Percentiles rank a stretch among this genome's conserved stretches.
Evolutionary conservation across 257 asterid genomes (phyloP).

Genomic region (Jaltomata sinuosa): DNA sequence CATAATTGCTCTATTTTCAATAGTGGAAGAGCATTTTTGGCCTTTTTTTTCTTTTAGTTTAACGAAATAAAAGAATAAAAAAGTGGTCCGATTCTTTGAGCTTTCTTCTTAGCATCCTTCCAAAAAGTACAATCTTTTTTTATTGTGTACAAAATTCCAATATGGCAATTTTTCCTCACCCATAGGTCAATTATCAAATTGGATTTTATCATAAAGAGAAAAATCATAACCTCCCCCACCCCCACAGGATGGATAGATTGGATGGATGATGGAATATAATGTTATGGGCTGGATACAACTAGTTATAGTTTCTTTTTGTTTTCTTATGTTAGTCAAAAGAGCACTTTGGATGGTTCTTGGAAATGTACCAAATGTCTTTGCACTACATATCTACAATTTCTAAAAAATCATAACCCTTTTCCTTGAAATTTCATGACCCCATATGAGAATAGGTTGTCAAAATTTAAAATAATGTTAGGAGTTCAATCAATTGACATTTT

Average conservation of each 20-base stretch:
- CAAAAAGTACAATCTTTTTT: constrained; percentile 17
- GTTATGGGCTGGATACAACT: not conserved
- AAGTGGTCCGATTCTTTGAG: not conserved
- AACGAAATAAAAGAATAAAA: constrained; percentile 2
- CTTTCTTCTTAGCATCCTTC: constrained; percentile 11
- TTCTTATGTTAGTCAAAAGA: not conserved
- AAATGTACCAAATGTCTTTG: not conserved
- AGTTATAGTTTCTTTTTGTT: not conserved
- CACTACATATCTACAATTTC: not conserved
- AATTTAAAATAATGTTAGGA: not conserved
- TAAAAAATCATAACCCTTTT: not conserved
- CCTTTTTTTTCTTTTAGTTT: not conserved
- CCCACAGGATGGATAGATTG: not conserved
- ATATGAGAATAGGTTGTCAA: not conserved
- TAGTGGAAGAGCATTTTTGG: not conserved
- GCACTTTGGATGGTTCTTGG: constrained; percentile 16
- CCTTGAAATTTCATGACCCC: not conserved
- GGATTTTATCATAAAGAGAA: not conserved
- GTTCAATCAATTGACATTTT: not conserved
- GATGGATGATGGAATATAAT: not conserved
- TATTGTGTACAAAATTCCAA: not conserved
- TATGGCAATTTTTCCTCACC: not conserved
- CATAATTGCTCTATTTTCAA: not conserved
- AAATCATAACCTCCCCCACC: not conserved
- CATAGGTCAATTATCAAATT: not conserved